phyloP scores from a whole-genome alignment of 169 alveolate species.

The Cryptosporidium sp. region DNA sequence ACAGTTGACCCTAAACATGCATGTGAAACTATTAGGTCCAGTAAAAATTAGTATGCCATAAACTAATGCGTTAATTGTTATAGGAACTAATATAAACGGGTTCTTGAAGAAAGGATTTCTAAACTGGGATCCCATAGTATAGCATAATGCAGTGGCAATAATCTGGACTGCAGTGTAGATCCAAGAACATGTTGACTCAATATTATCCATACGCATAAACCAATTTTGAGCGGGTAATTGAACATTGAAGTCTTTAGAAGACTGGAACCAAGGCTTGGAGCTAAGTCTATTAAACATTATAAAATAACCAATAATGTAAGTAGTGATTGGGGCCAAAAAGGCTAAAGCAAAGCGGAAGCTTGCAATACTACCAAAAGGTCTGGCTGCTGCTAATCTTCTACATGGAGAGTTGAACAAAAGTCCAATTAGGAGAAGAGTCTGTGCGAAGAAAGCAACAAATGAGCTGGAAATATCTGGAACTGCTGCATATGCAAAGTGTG shows the following conservation, averaged over 20 bases:
- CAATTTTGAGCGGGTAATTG: conserved; percentile 61
- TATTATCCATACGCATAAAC: conserved; percentile 68
- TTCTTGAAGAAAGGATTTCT: conserved; percentile 61
- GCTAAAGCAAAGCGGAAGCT: conserved; percentile 32
- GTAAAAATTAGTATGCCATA: conserved; percentile 79
- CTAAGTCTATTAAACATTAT: conserved; percentile 42
- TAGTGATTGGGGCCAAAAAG: conserved; percentile 5
- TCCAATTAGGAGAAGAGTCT: conserved; percentile 49
- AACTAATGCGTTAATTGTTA: conserved; percentile 1
- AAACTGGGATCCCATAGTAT: conserved; percentile 75
- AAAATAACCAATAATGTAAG: conserved; percentile 29
- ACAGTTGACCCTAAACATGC: conserved; percentile 91
- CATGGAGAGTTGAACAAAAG: conserved; percentile 40
- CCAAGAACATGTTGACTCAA: conserved; percentile 52
- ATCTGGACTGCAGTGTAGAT: conserved; percentile 47
- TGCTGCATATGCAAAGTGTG: conserved; percentile 65
- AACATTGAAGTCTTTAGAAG: conserved; percentile 12
- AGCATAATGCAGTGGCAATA: conserved; percentile 39
- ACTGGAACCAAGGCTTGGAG: conserved; percentile 52
- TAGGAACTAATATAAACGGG: conserved; percentile 20
- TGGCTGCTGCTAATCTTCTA: conserved; percentile 62
- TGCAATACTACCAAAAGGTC: conserved; percentile 70
- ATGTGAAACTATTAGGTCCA: conserved; percentile 87
- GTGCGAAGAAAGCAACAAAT: conserved; percentile 48
- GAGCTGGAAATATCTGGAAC: conserved; percentile 50